phyloP scores from a whole-genome alignment of 129 eudicot genomes.

The Centaurea solstitialis region DNA sequence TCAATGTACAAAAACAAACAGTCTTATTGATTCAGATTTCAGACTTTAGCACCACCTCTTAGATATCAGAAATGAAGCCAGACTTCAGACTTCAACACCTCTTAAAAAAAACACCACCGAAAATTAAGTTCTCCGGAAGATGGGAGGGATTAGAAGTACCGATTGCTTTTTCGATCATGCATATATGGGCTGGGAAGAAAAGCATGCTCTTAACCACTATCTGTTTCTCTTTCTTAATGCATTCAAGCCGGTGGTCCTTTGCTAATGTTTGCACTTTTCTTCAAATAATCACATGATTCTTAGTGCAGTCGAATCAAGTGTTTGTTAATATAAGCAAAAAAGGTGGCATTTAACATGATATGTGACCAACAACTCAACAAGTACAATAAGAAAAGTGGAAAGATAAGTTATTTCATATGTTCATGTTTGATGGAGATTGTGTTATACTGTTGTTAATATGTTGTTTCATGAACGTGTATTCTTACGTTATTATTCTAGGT shows the following conservation, averaged over 20 bases:
- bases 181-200: not conserved
- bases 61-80: no score
- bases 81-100: no score
- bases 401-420: not conserved
- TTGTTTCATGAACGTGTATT: not conserved
- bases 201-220: not conserved
- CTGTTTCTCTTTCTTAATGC: not conserved
- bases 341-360: not conserved
- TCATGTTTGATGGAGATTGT: not conserved
- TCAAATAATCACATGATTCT: not conserved
- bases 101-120: no score
- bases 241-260: not conserved
- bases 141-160: not conserved
- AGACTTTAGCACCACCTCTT: no score
- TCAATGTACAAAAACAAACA: no score
- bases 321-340: not conserved
- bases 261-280: not conserved
- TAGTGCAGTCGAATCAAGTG: not conserved
- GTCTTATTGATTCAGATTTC: no score
- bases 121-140: not conserved
- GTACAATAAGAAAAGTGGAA: not conserved
- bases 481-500: constrained; percentile 51
- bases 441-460: not conserved
- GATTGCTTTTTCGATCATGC: not conserved
- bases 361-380: no score